Conservation (phyloP, 1,139 yeast species). For the Suhomyces bribrorum region DNA sequence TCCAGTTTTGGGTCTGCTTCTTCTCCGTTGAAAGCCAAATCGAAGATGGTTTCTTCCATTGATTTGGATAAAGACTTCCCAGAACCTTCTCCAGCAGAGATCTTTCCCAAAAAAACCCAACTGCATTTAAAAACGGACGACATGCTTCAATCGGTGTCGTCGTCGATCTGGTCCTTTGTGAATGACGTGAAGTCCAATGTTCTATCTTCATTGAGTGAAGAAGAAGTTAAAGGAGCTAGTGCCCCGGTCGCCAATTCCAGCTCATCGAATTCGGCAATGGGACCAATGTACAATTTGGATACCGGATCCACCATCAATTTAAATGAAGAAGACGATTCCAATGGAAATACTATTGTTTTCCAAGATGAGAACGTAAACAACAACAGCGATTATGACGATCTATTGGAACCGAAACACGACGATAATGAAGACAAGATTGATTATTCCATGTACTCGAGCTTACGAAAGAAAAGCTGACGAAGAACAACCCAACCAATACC, state of each 20-base stretch:
- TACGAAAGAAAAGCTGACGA: slow-evolving; percentile 6
- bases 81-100: slow-evolving; percentile 4
- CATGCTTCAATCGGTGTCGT: slow-evolving; percentile 44
- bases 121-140: slow-evolving; percentile 9
- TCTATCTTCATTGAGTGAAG: slow-evolving; percentile 38
- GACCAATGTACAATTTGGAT: slow-evolving; percentile 28
- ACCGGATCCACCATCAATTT: slow-evolving; percentile 30
- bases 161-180: slow-evolving; percentile 49
- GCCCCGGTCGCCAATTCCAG: slow-evolving; percentile 4
- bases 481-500: background rate
- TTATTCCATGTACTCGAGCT: slow-evolving; percentile 27
- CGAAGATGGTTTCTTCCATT: slow-evolving; percentile 11
- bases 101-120: background rate
- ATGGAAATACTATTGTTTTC: slow-evolving; percentile 9
- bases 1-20: slow-evolving; percentile 27
- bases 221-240: slow-evolving; percentile 13
- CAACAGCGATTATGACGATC: slow-evolving; percentile 19
- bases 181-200: slow-evolving; percentile 45
- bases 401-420: slow-evolving; percentile 10
- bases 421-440: slow-evolving; percentile 29
- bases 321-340: slow-evolving; percentile 11
- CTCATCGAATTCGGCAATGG: slow-evolving; percentile 5
- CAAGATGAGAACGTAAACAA: slow-evolving; percentile 9
- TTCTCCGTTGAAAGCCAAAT: slow-evolving; percentile 30
- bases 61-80: slow-evolving; percentile 11